Evolutionary conservation across 345 rosid genomes (phyloP).

Genomic region (Eucalyptus brandiana): DNA sequence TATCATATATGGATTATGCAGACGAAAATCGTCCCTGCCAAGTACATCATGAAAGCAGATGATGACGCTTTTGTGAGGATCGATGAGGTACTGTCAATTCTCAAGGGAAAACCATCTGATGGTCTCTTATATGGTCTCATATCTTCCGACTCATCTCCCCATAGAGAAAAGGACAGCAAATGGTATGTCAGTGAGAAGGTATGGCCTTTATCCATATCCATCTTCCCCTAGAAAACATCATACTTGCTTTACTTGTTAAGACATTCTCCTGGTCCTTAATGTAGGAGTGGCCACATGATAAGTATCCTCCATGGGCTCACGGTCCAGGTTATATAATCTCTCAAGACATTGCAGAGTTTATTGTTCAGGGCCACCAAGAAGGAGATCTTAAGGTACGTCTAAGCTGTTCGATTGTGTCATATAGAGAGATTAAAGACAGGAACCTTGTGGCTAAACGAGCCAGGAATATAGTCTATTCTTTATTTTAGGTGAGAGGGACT

Average conservation of each 20-base stretch:
- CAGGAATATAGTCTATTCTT: neutral
- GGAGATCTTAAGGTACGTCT: conserved; percentile 46
- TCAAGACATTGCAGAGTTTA: conserved; percentile 65
- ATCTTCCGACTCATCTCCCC: conserved; percentile 61
- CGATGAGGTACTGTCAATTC: conserved; percentile 59
- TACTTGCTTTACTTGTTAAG: neutral
- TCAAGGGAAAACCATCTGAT: conserved; percentile 41
- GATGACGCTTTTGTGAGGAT: conserved; percentile 91
- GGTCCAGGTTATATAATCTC: conserved; percentile 87
- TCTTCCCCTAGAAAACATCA: neutral
- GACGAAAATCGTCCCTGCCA: conserved; percentile 74
- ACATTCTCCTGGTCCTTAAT: neutral
- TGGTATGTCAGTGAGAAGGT: conserved; percentile 80
- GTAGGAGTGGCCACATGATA: conserved; percentile 66
- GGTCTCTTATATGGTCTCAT: conserved; percentile 72
- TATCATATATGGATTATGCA: conserved; percentile 11
- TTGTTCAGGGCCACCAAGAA: conserved; percentile 52
- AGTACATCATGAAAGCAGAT: conserved; percentile 87
- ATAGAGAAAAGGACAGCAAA: conserved; percentile 70
- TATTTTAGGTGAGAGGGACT: neutral
- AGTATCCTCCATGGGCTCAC: conserved; percentile 98
- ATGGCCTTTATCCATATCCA: neutral
- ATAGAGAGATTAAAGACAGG: neutral
- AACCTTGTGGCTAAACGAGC: neutral
- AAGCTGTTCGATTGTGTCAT: neutral